Evolutionary conservation across 495 filamentous ascomycete genomes (phyloP).

Genomic region (Penicillium cataractarum): DNA sequence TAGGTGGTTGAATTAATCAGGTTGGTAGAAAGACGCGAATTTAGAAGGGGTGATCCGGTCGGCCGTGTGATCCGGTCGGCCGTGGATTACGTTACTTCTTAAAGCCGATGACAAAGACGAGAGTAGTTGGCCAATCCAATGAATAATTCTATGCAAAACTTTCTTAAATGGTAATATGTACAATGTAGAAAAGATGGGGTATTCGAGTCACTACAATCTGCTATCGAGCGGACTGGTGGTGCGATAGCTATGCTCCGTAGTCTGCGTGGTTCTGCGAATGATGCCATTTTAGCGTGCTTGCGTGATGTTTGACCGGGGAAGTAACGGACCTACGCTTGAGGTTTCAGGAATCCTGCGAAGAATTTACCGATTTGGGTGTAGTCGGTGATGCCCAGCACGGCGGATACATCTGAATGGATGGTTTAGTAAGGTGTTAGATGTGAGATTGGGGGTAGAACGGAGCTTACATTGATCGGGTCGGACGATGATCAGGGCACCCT

Average conservation of each 20-base stretch:
- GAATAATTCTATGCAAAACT: not conserved
- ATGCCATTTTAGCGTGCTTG: not conserved
- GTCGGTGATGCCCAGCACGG: conserved; percentile 38
- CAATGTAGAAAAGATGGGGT: conserved; percentile 1
- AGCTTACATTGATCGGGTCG: conserved; percentile 70
- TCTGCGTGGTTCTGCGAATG: not conserved
- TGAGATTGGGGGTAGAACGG: conserved; percentile 2
- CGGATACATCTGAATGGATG: conserved; percentile 39
- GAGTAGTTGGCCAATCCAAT: not conserved
- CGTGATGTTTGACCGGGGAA: not conserved
- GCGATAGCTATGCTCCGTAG: not conserved
- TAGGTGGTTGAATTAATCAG: no score
- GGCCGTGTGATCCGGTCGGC: no score
- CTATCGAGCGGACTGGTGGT: not conserved
- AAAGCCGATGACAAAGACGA: not conserved
- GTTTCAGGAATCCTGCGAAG: conserved; percentile 43
- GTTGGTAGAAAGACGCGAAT: no score
- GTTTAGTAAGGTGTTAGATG: not conserved
- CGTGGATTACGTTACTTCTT: no score
- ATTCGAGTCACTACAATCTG: conserved; percentile 9
- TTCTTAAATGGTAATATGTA: not conserved
- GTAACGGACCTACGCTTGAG: conserved; percentile 25
- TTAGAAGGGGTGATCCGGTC: no score
- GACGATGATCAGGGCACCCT: conserved; percentile 63
- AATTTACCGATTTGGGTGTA: conserved; percentile 42